Evolutionary conservation across 345 rosid genomes (phyloP), one percentile per base, ranked within the genome.

Genomic region (Dovyalis caffra): DNA sequence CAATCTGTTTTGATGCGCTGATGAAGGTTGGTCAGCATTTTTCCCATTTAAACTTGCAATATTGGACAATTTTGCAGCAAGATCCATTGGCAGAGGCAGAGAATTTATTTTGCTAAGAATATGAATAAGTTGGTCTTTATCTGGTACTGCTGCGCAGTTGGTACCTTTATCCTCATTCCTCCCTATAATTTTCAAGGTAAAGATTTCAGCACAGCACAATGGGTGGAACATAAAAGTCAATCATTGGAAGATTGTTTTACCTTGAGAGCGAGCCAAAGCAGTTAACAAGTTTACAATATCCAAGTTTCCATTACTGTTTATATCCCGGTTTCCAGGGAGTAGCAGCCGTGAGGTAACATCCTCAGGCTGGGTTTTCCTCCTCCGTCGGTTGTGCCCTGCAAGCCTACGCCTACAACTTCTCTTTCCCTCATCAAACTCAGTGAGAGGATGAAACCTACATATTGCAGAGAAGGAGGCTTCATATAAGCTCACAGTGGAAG

Each of bases 351-450:
- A 87, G 28, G 86, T 83, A 28, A 87, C 83, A 78, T 91, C 95
- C 56, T 94, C 95, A 0, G 90, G 88, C 75, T 91, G 98, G 26
- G 88, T 88, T 83, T 92, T 92, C 79, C 97, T 86, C 69, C 97
- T 87, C 34, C 97, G 74, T 35, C 91, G 72, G 74, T 92, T 92
- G 77, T 92, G 97, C 38, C 97, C 94, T 63, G 94, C 94, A 83
- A 92, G 91, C 76, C 97, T 85, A 14, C 94, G 91, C 85, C 97
- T 86, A 84, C 97, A 92, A 74, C 97, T 92, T 81, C 97, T 77
- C 85, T 92, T 92, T 35, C 94, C 97, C 80, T 92, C 97, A 57
- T 92, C 97, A 81, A 92, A 92, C 79, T 92, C 97, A 8, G 94
- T 78, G 15, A 92, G 93, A 2, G 86, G 85, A 81, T 92, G 97